These are phyloP conservation scores for Canariomyces notabilis DNA, from an alignment of 2,329 filamentous ascomycete genomes.

Conservation along the genomic window DNA sequence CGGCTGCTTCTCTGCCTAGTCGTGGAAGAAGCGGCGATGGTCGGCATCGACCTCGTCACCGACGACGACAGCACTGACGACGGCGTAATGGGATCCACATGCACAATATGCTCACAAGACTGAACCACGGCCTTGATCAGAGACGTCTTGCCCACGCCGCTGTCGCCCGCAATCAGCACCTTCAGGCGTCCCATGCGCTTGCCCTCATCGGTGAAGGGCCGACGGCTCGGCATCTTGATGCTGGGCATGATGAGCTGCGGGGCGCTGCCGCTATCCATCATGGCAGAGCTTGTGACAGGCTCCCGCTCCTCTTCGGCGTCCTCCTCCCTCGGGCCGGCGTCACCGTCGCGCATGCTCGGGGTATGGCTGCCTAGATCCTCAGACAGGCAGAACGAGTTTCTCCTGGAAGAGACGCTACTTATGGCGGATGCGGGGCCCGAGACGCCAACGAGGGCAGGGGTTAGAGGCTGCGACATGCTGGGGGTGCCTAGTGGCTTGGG, in stretches of 20 bases:
- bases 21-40: slow-evolving; percentile 11
- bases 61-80: slow-evolving; percentile 14
- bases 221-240: slow-evolving; percentile 79
- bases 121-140: slow-evolving; percentile 86
- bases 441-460: slow-evolving; percentile 40
- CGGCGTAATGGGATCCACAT: slow-evolving; percentile 65
- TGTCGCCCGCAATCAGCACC: slow-evolving; percentile 76
- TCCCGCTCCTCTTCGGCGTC: neutral
- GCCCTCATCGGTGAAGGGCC: slow-evolving; percentile 85
- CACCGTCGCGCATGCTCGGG: slow-evolving; percentile 28
- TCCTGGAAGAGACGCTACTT: slow-evolving; percentile 48
- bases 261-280: slow-evolving; percentile 45
- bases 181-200: slow-evolving; percentile 82
- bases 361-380: slow-evolving; percentile 38
- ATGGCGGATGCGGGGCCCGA: slow-evolving; percentile 38
- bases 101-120: slow-evolving; percentile 84
- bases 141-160: slow-evolving; percentile 80
- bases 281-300: slow-evolving; percentile 10
- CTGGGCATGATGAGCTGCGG: slow-evolving; percentile 98
- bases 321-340: slow-evolving; percentile 28
- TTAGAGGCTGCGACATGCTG: slow-evolving; percentile 40
- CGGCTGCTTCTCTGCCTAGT: slow-evolving; percentile 6
- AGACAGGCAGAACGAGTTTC: slow-evolving; percentile 45
- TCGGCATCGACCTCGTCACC: slow-evolving; percentile 16
- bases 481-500: slow-evolving; percentile 16